Evolutionary conservation across 768 basidiomycete species (phyloP), one percentile per base, ranked within the genome.

Genomic region (Boletus bicolor): DNA sequence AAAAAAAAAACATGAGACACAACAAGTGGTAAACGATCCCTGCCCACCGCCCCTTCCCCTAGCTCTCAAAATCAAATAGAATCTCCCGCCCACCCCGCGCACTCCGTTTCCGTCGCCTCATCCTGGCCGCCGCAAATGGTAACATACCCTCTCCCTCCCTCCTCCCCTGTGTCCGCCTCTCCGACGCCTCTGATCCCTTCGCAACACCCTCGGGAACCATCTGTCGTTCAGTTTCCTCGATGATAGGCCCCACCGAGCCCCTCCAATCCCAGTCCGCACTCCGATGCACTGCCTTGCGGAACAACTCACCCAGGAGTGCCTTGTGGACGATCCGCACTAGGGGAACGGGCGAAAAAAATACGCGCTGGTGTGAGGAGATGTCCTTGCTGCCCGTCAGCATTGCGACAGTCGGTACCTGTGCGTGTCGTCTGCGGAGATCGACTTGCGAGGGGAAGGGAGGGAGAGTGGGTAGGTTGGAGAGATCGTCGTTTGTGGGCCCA

Each of bases 201-300:
- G 7, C 17, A 4, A 51, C 1, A 17, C 47, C 53, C 6, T 57
- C 55, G 0, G 62, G 62, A 7, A 66, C 38, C 69, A 71, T 67
- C 38, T 62, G 60, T 7, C 30, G 48, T 11, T 14, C 49, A 0
- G 69, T 55, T 35, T 64, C 56, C 28, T 49, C 43, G 21, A 71
- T 0, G 17, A 71, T 71, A 12, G 36, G 36, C 4, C 21, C 43
- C 3, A 26, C 56, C 2, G 56, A 53, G 7, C 49, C 54, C 19
- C 55, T 67, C 68, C 69, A 69, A 19, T 67, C 62, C 68, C 69
- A 67, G 12, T 54, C 67, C 3, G 36, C 28, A 17, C 42, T 41
- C 2, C 59, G 56, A 21, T 51, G 55, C 17, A 60, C 44, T 17
- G 57, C 59, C 37, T 71, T 71, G 38, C 45, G 64, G 17, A 58